Evolutionary conservation across 2,329 filamentous ascomycete genomes (phyloP), one percentile per base, ranked within the genome.

Genomic region (Diaporthe destruens): DNA sequence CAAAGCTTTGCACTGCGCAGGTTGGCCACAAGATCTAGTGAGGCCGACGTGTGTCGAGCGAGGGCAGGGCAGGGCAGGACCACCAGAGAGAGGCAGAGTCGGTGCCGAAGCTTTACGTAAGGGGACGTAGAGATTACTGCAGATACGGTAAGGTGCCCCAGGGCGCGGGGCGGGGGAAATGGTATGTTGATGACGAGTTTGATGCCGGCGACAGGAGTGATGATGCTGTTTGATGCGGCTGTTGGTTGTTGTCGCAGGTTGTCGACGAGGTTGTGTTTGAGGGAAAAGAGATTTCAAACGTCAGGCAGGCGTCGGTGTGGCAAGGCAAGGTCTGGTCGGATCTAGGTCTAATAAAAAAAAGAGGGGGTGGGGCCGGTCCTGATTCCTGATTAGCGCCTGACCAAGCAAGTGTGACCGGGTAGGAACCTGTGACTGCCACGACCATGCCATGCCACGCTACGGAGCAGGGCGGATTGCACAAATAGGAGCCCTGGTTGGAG

Each of bases 61-160:
- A n/a, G 53, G 44, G 44, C 44, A 47, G 44, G 56, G 67, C 42
- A 69, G 42, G 56, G 67, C 54, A 69, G 42, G 36, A 69, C 36
- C 67, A 39, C 36, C 36, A 39, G 36, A 39, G 55, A 69, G 32
- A 18, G 67, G 49, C 44, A 69, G 25, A 61, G 49, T 49, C 32
- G 67, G 42, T 29, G 54, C 56, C 42, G 23, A 61, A 42, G 44
- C 67, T 70, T 70, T 70, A 70, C 67, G 67, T 42, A 59, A 34
- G 67, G 47, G 55, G 55, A 54, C 54, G 69, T 57, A 39, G 70
- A 66, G 51, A 72, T 71, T 74, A 74, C 72, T 74, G 72, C 25
- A 53, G 55, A 59, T 34, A 34, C 63, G 69, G 36, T 67, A 44
- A 34, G 66, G 34, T 23, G 49, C 44, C 23, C 39, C 39, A 72